Percentiles rank a stretch among this genome's conserved stretches.
Evolutionary conservation across 108 stramenopile genomes (phyloP).

Genomic region (Conticribra guillardii): DNA sequence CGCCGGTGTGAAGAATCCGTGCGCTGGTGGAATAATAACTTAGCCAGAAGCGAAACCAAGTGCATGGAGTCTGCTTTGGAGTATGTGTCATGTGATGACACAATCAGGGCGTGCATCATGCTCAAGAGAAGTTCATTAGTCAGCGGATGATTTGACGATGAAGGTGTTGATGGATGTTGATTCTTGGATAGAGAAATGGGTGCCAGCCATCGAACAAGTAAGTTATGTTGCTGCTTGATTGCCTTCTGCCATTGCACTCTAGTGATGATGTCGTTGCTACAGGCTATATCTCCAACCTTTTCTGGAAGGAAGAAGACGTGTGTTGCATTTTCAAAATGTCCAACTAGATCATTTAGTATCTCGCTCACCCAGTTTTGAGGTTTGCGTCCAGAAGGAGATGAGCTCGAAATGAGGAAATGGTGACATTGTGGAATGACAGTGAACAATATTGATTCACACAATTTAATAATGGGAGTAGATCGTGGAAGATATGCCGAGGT

Average conservation of each 20-base stretch:
- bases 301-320: constrained; percentile 14
- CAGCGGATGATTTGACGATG: constrained; percentile 32
- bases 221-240: constrained; percentile 37
- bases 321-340: constrained; percentile 11
- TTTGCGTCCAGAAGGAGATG: constrained; percentile 2
- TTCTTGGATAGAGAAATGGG: not conserved
- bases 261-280: not conserved
- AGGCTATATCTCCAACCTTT: not conserved
- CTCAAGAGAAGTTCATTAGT: constrained; percentile 35
- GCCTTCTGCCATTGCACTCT: no score
- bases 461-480: constrained; percentile 7
- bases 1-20: constrained; percentile 35
- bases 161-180: not conserved
- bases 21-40: constrained; percentile 34
- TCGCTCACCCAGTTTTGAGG: constrained; percentile 15
- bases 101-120: constrained; percentile 26
- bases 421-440: constrained; percentile 30
- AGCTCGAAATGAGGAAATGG: constrained; percentile 7
- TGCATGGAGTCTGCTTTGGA: constrained; percentile 22
- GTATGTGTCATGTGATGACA: constrained; percentile 18
- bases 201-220: constrained; percentile 32
- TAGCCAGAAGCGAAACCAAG: constrained; percentile 25
- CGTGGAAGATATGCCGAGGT: not conserved
- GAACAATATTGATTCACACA: constrained; percentile 27
- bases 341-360: constrained; percentile 19